phyloP scores from a whole-genome alignment of 192 early-diverging fungal genomes.

The Gonapodya prolifera region DNA sequence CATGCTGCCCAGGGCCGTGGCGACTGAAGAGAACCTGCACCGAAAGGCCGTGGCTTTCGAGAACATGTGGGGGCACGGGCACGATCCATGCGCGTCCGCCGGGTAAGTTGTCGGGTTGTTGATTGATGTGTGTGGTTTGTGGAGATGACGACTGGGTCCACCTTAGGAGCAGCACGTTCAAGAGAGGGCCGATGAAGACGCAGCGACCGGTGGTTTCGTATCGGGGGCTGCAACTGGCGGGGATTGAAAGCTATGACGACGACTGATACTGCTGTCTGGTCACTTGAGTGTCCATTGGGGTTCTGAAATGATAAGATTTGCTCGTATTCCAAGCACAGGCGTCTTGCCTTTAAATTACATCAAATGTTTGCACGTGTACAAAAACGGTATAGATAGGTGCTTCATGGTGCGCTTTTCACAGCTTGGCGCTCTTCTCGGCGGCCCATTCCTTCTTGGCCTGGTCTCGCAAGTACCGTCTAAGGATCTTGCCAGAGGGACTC shows the following conservation, averaged over 20 bases:
- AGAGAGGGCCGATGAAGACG: neutral
- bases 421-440: neutral
- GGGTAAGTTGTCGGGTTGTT: neutral
- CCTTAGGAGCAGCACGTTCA: neutral
- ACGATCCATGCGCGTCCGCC: neutral
- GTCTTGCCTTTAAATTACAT: too few relatives aligned
- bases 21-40: neutral
- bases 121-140: neutral
- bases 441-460: neutral
- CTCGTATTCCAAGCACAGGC: too few relatives aligned
- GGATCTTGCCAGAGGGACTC: conserved; percentile 6
- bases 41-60: neutral
- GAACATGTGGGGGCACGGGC: neutral
- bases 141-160: too few relatives aligned
- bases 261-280: too few relatives aligned
- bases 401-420: neutral
- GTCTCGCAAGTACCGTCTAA: neutral
- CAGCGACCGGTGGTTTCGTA: neutral
- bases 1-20: neutral
- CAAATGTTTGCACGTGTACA: too few relatives aligned
- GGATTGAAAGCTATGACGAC: neutral
- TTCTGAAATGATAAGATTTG: too few relatives aligned
- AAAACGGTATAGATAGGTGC: too few relatives aligned
- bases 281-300: too few relatives aligned
- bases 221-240: neutral